These are phyloP conservation scores for Dryadomyces quercus-mongolicae DNA, from an alignment of 2,329 filamentous ascomycete species.

Conservation along the genomic window DNA sequence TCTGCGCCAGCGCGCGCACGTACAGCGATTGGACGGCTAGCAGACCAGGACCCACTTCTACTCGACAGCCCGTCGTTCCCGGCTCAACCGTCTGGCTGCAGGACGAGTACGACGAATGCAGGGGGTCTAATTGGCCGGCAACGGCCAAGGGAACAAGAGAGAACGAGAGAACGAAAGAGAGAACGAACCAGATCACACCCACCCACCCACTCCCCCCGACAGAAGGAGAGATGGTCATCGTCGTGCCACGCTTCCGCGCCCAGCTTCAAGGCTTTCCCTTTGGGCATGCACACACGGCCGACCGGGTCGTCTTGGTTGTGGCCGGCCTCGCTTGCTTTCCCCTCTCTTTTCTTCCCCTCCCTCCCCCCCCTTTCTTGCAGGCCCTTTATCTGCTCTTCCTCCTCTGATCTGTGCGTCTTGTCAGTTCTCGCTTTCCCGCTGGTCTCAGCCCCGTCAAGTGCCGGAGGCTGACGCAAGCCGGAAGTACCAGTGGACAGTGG, in stretches of 20 bases:
- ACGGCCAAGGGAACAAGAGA: not conserved
- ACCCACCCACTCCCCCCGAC: too few relatives aligned
- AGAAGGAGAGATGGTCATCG: not conserved
- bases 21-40: not conserved
- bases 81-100: not conserved
- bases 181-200: not conserved
- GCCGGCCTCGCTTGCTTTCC: not conserved
- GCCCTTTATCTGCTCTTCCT: not conserved
- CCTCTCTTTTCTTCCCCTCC: not conserved
- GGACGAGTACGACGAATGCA: not conserved
- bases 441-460: slow-evolving; percentile 3
- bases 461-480: slow-evolving; percentile 4
- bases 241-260: slow-evolving; percentile 2
- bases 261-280: not conserved
- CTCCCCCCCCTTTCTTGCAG: not conserved
- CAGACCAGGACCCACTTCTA: not conserved
- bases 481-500: not conserved
- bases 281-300: not conserved
- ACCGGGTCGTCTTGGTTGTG: not conserved
- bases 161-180: not conserved
- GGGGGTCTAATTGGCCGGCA: not conserved
- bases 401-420: not conserved
- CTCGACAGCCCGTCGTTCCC: not conserved
- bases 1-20: not conserved
- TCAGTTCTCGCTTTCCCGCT: not conserved